Base-by-base conservation (phyloP, 1,139 yeast species). In the Ashbya aceris region DNA sequence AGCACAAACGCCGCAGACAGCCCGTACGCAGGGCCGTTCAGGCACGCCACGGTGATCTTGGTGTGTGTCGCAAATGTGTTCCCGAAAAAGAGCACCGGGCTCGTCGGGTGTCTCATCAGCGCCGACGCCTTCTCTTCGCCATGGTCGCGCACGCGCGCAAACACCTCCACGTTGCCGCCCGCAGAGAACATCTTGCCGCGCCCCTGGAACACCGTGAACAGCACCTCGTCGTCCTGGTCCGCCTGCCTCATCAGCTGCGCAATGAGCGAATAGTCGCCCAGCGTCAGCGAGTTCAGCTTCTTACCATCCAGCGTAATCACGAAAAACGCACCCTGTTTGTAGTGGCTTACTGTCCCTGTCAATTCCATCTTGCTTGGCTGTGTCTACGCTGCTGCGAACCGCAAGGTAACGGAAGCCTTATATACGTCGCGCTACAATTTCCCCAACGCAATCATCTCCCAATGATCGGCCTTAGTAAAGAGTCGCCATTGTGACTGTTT, bases 1-100 rank as follows among this genome's bases (percentile, higher is more conserved):
- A 83, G 76, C 27, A 85, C 80, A 41, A 86, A 64, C 1, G 89
- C 87, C 3, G 93, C 78, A 35, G 79, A 68, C 47, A 86, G 71
- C 0, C 96, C 96, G 49, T 86, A 75, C 9, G 79, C 95, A 0
- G 96, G 95, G 1, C 96, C 96, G 55, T 86, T 86, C 46, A 86
- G 69, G 9, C 91, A 89, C 32, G 79, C 77, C 23, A 80, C 80
- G 41, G 86, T 67, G 4, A 85, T 71, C 62, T 86, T 87, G 17
- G 73, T 67, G 61, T 86, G 96, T 55, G 77, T 74, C 52, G 77
- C 75, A 61, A 84, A 79, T 36, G 82, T 68, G 48, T 79, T 76
- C 7, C 93, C 80, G 45, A 85, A 65, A 54, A 73, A 78, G 23
- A 79, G 71, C 60, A 86, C 86, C 57, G 89, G 74, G 8, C 86